A percentile compares a stretch with the other conserved stretches of the same genome.
phyloP scores from a whole-genome alignment of 441 rosid genomes.

The Gossypium davidsonii region DNA sequence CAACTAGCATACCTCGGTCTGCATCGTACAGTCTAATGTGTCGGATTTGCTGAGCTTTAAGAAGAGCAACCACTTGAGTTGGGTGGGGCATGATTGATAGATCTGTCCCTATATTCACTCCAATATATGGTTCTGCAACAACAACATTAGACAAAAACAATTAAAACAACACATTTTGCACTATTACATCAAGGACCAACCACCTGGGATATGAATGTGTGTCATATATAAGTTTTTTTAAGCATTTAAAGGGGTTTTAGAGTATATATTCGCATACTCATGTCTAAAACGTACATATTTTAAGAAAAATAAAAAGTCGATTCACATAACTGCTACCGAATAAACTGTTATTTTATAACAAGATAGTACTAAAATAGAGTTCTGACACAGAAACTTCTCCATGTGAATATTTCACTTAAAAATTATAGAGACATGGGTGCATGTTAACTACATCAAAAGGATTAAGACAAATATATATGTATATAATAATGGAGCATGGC shows the following conservation, averaged over 20 bases:
- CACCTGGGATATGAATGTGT: no score
- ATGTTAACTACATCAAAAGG: background rate
- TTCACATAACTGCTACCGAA: no score
- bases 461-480: background rate
- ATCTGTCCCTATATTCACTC: slow-evolving; percentile 1
- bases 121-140: slow-evolving; percentile 26
- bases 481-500: background rate
- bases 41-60: background rate
- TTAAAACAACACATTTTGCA: background rate
- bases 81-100: slow-evolving; percentile 1
- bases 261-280: no score
- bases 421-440: background rate
- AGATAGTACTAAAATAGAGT: background rate
- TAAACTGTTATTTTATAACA: no score
- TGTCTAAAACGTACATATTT: no score
- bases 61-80: slow-evolving; percentile 6
- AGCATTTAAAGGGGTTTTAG: no score
- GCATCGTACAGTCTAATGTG: background rate
- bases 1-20: slow-evolving; percentile 20
- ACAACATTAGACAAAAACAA: background rate
- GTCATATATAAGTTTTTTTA: no score
- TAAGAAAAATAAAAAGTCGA: no score
- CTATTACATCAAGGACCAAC: background rate
- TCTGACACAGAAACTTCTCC: background rate
- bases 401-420: background rate